These are phyloP conservation scores for Warburgia ugandensis DNA, from an alignment of 164 flowering plant genomes.

Conservation along the genomic window DNA sequence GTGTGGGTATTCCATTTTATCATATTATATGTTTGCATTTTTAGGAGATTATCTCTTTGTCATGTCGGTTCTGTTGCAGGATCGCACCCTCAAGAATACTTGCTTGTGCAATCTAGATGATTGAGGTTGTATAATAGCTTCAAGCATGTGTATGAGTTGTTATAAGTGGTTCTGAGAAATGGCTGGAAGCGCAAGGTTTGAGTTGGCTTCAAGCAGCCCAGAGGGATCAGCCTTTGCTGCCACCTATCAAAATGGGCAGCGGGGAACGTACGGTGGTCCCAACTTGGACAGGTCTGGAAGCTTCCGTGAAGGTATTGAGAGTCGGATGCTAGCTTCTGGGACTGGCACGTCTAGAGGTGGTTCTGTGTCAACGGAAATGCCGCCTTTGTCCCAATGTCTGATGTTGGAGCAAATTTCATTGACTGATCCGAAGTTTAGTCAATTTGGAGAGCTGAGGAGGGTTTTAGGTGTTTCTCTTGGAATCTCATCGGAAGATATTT, in stretches of 20 bases:
- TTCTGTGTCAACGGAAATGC: conserved; percentile 19
- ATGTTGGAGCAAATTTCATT: conserved; percentile 48
- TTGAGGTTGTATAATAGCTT: conserved; percentile 6
- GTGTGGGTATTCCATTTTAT: background rate
- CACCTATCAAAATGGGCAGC: conserved; percentile 55
- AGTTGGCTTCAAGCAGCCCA: conserved; percentile 46
- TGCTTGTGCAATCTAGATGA: background rate
- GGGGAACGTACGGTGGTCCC: conserved; percentile 35
- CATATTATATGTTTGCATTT: background rate
- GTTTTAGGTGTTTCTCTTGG: conserved; percentile 42
- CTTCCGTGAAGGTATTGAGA: conserved; percentile 60
- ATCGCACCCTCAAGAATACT: background rate
- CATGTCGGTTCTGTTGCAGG: background rate
- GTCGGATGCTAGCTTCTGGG: conserved; percentile 38
- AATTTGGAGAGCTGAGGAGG: conserved; percentile 49
- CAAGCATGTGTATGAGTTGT: conserved; percentile 10
- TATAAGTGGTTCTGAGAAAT: conserved; percentile 26
- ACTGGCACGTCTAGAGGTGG: conserved; percentile 6
- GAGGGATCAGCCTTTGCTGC: conserved; percentile 47
- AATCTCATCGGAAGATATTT: conserved; percentile 38
- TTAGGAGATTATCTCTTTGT: background rate
- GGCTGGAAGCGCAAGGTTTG: conserved; percentile 64
- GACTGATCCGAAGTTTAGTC: conserved; percentile 46
- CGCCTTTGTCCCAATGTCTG: conserved; percentile 44
- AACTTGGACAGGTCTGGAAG: conserved; percentile 72